Evolutionary conservation across 2,329 filamentous ascomycete species (phyloP), one percentile per base, ranked within the genome.

Genomic region (Pestalotiopsis sp.): DNA sequence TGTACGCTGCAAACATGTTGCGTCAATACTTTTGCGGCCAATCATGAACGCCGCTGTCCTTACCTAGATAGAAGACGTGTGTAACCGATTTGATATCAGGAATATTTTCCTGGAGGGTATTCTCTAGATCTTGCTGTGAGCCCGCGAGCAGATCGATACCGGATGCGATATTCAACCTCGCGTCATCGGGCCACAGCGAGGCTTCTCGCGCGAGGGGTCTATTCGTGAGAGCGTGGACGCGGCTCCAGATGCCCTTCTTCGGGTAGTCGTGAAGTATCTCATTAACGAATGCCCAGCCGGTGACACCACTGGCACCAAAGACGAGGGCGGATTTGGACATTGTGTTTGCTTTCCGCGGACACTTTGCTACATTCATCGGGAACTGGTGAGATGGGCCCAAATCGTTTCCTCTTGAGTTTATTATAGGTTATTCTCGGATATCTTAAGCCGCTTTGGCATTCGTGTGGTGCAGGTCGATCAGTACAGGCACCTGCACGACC

Each of bases 241-340:
- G 82, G 27, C 73, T 77, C 72, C 84, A 86, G 3, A 75, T 77
- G 66, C 81, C 78, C n/a, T 80, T 77, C 25, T 75, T 77, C 3
- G 84, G 84, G 68, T 85, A 86, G 65, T 78, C 81, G 59, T 82
- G 75, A 13, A 86, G 75, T 52, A 85, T 82, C 66, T 82, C 79
- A 65, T 84, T 85, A 17, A 83, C 81, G 66, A 86, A 80, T 6
- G 84, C 80, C 84, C 84, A 86, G 49, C 84, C 84, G 2, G 82
- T 81, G 66, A 86, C 83, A n/a, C 83, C 84, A 70, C 81, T 83
- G 61, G 82, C 83, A 45, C 83, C 83, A 49, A 66, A 66, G 4
- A 58, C 20, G 41, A 49, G 41, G 4, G 13, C 41, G 5, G 41
- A 14, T 49, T n/a, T 49, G 3, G 41, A 14, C 41, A 49, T 49